Base-by-base conservation (phyloP, 768 basidiomycete genomes). In the Filobasidium wieringae region DNA sequence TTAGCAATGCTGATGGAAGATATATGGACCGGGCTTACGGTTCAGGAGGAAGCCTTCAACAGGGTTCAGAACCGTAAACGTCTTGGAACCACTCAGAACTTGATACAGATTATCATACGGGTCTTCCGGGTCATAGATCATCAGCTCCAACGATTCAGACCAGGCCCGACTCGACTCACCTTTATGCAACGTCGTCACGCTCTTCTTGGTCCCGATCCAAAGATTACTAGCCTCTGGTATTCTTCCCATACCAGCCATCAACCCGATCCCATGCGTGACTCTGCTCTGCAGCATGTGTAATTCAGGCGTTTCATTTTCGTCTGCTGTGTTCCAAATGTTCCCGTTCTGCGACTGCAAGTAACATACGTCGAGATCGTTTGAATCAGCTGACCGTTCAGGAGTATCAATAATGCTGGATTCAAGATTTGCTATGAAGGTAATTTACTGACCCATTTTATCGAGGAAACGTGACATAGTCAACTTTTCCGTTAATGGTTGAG, bases 41-140 rank as follows among this genome's bases (percentile, higher is more conserved):
- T 83, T 72, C 34, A 93, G 69, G 73, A 81, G 85, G 80, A 84
- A 85, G 19, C 86, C 84, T 68, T 92, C 91, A n/a, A 85, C 85
- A 2, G 92, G 92, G 1, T 91, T 87, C 22, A 91, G 74, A 11
- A 96, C 78, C 0, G 84, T 84, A 67, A 96, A 95, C 36, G 84
- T 82, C 67, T 95, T 96, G 45, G 79, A 75, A 11, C 90, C 92
- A 43, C 86, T 80, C 51, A 91, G 75, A 30, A 96, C 88, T 4
- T 84, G 81, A 72, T 95, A 95, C 55, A 95, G 81, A 70, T 95
- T 96, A 76, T 95, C 91, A 64, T 91, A 95, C 0, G 88, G 89
- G 72, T 86, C 87, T 87, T 51, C 5, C 17, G 30, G 12, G 15
- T 24, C 30, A 32, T 15, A 4, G 31, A 56, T 4, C 33, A 19